phyloP scores from a whole-genome alignment of 345 rosid genomes.

The Eucalyptus virginea region DNA sequence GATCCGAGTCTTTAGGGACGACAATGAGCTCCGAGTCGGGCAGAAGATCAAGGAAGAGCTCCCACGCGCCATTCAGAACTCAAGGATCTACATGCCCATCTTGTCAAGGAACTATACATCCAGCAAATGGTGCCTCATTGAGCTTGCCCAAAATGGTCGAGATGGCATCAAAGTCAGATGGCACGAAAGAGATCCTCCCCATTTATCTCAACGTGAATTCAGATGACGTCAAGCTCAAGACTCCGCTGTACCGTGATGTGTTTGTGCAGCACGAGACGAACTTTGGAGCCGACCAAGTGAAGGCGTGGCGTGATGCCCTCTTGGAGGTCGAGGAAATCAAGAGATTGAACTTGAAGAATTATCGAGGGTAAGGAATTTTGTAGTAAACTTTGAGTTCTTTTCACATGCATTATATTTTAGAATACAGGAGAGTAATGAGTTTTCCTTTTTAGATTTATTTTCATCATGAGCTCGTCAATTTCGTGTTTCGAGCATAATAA shows the following conservation, averaged over 20 bases:
- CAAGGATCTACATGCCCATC: not conserved
- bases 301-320: not conserved
- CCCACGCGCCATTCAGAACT: not conserved
- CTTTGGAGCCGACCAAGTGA: not conserved
- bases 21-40: not conserved
- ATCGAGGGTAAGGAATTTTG: not conserved
- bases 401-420: not conserved
- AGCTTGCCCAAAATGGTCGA: not conserved
- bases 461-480: not conserved
- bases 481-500: not conserved
- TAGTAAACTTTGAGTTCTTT: not conserved
- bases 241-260: not conserved
- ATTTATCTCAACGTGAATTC: not conserved
- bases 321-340: not conserved
- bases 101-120: not conserved
- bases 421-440: not conserved
- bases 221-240: not conserved
- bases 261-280: not conserved
- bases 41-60: not conserved
- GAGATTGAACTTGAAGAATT: not conserved
- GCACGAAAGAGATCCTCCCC: not conserved
- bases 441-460: not conserved
- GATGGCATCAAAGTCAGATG: not conserved
- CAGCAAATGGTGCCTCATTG: not conserved
- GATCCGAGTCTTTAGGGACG: not conserved